Percentiles rank a stretch among this genome's conserved stretches.
These are phyloP conservation scores for Solanum piurae DNA, from an alignment of 257 asterid genomes.

Conservation along the genomic window DNA sequence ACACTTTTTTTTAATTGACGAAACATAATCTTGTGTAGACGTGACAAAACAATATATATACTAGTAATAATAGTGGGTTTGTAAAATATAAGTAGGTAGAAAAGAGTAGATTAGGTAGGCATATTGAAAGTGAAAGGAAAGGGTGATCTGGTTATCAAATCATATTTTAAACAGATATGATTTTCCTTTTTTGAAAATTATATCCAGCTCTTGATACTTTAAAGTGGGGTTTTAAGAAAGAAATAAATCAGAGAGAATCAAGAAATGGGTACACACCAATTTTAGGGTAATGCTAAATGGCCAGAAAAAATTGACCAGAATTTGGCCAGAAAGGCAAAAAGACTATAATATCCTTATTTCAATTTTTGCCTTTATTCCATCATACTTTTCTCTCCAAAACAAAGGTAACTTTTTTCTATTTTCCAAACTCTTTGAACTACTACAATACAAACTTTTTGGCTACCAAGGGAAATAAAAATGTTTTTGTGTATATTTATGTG, in stretches of 20 bases:
- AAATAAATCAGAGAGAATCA: neutral
- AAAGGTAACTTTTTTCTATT: too few relatives aligned
- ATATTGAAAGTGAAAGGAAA: neutral
- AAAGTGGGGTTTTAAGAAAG: neutral
- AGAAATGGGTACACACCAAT: neutral
- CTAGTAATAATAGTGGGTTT: neutral
- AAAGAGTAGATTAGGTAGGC: neutral
- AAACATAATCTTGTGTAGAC: neutral
- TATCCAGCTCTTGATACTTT: neutral
- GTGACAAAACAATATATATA: neutral
- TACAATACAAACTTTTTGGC: too few relatives aligned
- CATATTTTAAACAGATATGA: neutral
- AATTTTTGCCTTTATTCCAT: too few relatives aligned
- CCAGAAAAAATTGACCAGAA: too few relatives aligned
- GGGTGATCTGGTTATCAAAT: neutral
- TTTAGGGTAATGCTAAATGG: too few relatives aligned
- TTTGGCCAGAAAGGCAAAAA: too few relatives aligned
- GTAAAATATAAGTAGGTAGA: neutral
- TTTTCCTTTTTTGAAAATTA: neutral
- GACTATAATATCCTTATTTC: too few relatives aligned
- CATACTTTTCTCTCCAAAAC: too few relatives aligned
- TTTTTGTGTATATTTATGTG: too few relatives aligned
- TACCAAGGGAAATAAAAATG: too few relatives aligned
- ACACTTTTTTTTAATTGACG: neutral
- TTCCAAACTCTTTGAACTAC: too few relatives aligned